These are phyloP conservation scores for Cryphonectria carpinicola DNA, from an alignment of 2,329 filamentous ascomycete genomes.

Conservation along the genomic window DNA sequence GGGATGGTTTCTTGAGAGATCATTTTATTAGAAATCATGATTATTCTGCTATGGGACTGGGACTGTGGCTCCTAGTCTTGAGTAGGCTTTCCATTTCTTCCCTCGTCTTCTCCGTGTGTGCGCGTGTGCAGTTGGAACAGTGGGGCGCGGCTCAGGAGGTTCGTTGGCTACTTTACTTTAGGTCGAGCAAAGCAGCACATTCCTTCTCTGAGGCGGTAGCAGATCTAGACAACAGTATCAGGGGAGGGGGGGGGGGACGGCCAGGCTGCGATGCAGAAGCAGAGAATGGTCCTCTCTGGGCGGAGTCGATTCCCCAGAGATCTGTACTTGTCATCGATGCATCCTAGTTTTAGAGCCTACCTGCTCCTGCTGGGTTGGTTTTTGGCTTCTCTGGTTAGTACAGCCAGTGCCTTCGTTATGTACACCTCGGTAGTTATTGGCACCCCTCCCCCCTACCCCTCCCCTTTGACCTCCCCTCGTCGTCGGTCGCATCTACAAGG, in stretches of 20 bases:
- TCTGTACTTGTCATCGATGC: background rate
- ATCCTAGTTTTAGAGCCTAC: background rate
- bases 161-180: background rate
- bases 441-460: background rate
- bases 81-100: background rate
- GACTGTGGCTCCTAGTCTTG: background rate
- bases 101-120: background rate
- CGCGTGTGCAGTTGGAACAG: background rate
- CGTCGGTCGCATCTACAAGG: background rate
- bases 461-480: no score
- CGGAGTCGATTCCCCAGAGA: background rate
- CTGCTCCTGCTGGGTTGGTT: background rate
- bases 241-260: background rate
- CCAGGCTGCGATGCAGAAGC: background rate
- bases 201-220: background rate
- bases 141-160: conserved; percentile 4
- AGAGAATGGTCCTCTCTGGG: background rate
- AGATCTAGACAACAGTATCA: background rate
- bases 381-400: background rate
- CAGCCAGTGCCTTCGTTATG: background rate
- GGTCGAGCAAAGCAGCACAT: background rate
- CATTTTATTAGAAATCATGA: background rate
- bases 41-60: background rate
- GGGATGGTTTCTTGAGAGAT: no score
- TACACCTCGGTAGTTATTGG: background rate